Conservation (phyloP, 1,284 basidiomycete genomes). For the Puccinia brachypodii region DNA sequence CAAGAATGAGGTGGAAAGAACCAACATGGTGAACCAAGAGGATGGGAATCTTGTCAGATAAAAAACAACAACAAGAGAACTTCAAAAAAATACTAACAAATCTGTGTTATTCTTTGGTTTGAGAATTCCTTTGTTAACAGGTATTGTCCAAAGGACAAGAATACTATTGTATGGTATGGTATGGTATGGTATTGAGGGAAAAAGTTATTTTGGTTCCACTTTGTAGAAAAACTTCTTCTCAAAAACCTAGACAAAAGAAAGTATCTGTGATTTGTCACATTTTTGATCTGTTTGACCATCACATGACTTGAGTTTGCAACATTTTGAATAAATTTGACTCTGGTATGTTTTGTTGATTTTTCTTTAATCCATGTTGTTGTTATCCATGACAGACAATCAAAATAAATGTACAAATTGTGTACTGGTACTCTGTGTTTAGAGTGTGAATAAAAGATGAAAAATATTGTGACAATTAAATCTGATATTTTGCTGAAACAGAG, state of each 20-base stretch:
- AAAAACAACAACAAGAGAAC: not conserved
- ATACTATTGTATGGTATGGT: too few species aligned
- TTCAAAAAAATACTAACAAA: slow-evolving; percentile 4
- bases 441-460: too few species aligned
- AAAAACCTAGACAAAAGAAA: not conserved
- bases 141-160: slow-evolving; percentile 34
- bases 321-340: not conserved
- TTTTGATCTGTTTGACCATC: not conserved
- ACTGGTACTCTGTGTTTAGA: too few species aligned
- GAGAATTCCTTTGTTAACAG: slow-evolving; percentile 30
- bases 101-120: slow-evolving; percentile 11
- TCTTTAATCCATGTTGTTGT: slow-evolving; percentile 8
- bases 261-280: not conserved
- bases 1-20: too few species aligned
- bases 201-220: too few species aligned
- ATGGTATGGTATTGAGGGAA: too few species aligned
- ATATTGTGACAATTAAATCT: too few species aligned
- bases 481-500: too few species aligned
- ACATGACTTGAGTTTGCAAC: not conserved
- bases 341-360: not conserved
- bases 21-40: not conserved
- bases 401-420: too few species aligned
- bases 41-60: not conserved
- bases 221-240: too few species aligned
- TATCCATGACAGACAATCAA: too few species aligned